These are phyloP conservation scores for Pseudocercospora fijiensis DNA, from an alignment of 2,329 filamentous ascomycete genomes.

Conservation along the genomic window DNA sequence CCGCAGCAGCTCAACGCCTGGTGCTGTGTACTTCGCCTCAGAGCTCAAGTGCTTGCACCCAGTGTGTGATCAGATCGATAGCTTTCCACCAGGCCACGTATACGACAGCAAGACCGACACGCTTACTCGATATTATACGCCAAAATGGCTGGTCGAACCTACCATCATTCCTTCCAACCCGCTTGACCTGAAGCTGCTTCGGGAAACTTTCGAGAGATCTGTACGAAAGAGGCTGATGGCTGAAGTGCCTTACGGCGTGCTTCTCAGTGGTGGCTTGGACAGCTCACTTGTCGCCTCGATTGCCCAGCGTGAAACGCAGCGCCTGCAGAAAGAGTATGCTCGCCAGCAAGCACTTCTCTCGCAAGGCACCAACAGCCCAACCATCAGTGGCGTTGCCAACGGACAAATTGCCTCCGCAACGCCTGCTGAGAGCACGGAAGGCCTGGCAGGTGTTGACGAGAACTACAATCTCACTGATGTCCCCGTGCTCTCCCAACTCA, in stretches of 20 bases:
- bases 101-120: constrained; percentile 91
- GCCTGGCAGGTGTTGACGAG: constrained; percentile 91
- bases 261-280: constrained; percentile 92
- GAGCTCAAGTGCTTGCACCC: constrained; percentile 91
- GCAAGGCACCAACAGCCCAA: constrained; percentile 32
- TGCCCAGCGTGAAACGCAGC: constrained; percentile 23
- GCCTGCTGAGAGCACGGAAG: constrained; percentile 56
- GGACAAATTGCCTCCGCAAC: constrained; percentile 45
- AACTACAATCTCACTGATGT: constrained; percentile 85
- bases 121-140: constrained; percentile 85
- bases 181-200: constrained; percentile 77
- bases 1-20: constrained; percentile 75
- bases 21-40: constrained; percentile 90
- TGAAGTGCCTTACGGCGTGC: constrained; percentile 94
- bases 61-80: constrained; percentile 91
- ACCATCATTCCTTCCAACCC: constrained; percentile 74
- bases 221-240: constrained; percentile 98
- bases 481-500: constrained; percentile 88
- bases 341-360: constrained; percentile 43
- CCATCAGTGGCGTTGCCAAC: constrained; percentile 39
- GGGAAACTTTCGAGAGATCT: constrained; percentile 80
- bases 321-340: constrained; percentile 48
- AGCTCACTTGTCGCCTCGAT: constrained; percentile 65
- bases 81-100: constrained; percentile 92
- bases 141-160: constrained; percentile 83